Evolutionary conservation across 768 basidiomycete species (phyloP), one percentile per base, ranked within the genome.

Genomic region (Tulasnella sp.): DNA sequence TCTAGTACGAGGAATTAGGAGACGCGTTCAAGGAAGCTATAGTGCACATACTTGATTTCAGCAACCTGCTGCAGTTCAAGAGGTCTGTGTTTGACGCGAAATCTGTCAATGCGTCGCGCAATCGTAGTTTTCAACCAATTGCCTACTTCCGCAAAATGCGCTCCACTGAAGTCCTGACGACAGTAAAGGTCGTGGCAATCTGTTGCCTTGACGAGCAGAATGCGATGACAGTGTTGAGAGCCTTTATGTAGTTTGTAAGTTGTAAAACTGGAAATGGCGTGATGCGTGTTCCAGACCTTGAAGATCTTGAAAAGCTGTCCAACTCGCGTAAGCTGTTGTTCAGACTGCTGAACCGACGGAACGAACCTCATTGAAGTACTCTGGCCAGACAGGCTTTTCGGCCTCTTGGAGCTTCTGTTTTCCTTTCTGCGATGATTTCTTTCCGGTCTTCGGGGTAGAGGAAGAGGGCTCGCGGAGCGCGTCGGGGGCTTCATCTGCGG

Each of bases 161-260:
- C 81, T 95, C 93, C 0, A 93, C 92, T n/a, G 91, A 92, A 16
- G 85, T 83, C 52, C 89, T 85, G 32, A 95, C 83, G 3, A 87
- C 85, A 6, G 87, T 83, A 76, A 94, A 95, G 0, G 91, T 94
- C 7, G 87, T 88, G 7, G 92, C 90, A 39, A 95, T 79, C 75
- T 91, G 87, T 75, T 91, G 90, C 74, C 91, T 84, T 0, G 91
- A 88, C 2, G 91, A 90, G 42, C 93, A 85, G 77, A 96, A 96
- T 0, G 90, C 93, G 44, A 95, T 84, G 4, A 96, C 91, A 16
- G 93, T 92, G 76, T 95, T 95, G 63, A 95, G 81, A 11, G 93
- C 91, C 91, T 95, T 62, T 14, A 35, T 7, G 52, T 19, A n/a
- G 17, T n/a, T n/a, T n/a, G n/a, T n/a, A 44, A 16, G 36, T 63